Evolutionary conservation across 2,329 filamentous ascomycete genomes (phyloP).

Genomic region (Arthrobotrys pseudoclavata): DNA sequence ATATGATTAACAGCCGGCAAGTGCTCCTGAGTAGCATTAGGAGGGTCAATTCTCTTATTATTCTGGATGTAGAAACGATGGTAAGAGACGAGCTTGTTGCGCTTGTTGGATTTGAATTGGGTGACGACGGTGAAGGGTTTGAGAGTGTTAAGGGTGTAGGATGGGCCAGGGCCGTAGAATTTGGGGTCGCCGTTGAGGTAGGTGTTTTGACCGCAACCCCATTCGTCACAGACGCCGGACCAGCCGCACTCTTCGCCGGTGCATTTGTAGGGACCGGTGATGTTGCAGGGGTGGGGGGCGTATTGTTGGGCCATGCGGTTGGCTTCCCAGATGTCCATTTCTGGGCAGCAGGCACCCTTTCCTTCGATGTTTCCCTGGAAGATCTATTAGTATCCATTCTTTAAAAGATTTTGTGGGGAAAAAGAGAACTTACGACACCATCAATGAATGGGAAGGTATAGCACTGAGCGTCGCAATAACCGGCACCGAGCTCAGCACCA

Average conservation of each 20-base stretch:
- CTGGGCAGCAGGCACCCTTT: conserved; percentile 66
- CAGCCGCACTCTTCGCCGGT: conserved; percentile 67
- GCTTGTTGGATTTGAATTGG: conserved; percentile 68
- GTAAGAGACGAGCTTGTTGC: conserved; percentile 68
- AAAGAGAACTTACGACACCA: conserved; percentile 65
- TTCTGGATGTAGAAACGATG: conserved; percentile 70
- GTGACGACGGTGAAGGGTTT: conserved; percentile 70
- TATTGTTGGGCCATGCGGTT: conserved; percentile 69
- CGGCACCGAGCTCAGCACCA: conserved; percentile 66
- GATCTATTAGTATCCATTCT: conserved; percentile 8
- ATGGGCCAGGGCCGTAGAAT: conserved; percentile 66
- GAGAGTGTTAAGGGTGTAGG: conserved; percentile 67
- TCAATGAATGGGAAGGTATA: conserved; percentile 66
- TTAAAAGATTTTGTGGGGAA: not conserved
- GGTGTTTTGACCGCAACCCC: conserved; percentile 69
- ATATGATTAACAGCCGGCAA: conserved; percentile 66
- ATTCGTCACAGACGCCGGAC: conserved; percentile 68
- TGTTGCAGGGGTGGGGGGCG: conserved; percentile 70
- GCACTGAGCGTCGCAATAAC: conserved; percentile 67
- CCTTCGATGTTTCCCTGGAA: conserved; percentile 65
- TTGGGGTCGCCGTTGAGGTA: conserved; percentile 65
- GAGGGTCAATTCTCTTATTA: conserved; percentile 68
- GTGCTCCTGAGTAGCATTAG: conserved; percentile 68
- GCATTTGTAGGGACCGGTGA: conserved; percentile 68
- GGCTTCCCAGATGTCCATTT: conserved; percentile 69